phyloP scores from a whole-genome alignment of 106 monocot genomes.

The Hemerocallis citrina region DNA sequence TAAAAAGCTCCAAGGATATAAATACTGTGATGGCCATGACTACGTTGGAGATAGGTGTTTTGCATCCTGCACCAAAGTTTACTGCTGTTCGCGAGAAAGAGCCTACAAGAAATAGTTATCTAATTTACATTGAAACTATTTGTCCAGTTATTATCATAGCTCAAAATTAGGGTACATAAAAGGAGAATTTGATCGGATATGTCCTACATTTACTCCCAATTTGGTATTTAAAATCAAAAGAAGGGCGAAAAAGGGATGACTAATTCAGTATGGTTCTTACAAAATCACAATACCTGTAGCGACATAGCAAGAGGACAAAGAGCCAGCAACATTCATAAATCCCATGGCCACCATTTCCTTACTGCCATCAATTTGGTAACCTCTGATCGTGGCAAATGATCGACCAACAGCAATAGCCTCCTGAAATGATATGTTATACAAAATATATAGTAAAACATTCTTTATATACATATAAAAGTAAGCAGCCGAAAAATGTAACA shows the following conservation, averaged over 20 bases:
- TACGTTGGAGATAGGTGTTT: conserved; percentile 57
- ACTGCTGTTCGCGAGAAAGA: conserved; percentile 72
- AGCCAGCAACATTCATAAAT: conserved; percentile 74
- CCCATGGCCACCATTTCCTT: conserved; percentile 95
- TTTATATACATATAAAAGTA: neutral
- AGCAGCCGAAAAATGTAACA: too few relatives aligned
- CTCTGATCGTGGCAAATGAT: conserved; percentile 68
- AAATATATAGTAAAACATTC: neutral
- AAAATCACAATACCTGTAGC: conserved; percentile 44
- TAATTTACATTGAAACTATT: neutral
- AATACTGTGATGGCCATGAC: conserved; percentile 61
- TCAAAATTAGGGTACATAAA: neutral
- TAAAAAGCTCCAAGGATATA: conserved; percentile 43
- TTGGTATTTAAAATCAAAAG: neutral
- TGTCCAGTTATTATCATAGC: neutral
- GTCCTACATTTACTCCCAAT: neutral
- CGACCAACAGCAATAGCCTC: conserved; percentile 84
- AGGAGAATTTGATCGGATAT: neutral
- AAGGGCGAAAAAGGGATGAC: neutral
- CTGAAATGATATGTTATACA: conserved; percentile 19
- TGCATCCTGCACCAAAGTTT: conserved; percentile 65
- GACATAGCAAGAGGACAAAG: conserved; percentile 81
- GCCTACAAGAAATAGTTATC: conserved; percentile 19
- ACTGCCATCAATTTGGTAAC: conserved; percentile 81
- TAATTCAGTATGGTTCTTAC: neutral